Conservation (phyloP, 179 eudicot species). For the Silene vulgaris region DNA sequence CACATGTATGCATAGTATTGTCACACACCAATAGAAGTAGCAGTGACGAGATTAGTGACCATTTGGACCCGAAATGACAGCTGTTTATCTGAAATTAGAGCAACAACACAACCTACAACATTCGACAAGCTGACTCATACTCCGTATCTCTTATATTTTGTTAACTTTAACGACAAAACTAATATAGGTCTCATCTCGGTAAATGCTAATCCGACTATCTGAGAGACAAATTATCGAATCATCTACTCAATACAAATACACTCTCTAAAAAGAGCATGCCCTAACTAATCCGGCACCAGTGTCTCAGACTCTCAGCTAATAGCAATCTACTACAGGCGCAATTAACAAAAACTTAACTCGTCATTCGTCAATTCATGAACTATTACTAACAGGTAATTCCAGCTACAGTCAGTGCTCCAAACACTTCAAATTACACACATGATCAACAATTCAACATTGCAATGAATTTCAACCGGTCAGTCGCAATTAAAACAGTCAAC, state of each 20-base stretch:
- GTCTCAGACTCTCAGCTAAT: background rate
- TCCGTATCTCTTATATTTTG: background rate
- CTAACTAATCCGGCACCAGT: background rate
- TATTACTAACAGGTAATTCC: background rate
- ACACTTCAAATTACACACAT: background rate
- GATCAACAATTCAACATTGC: background rate
- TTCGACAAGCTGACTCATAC: background rate
- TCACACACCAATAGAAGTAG: background rate
- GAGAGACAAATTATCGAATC: background rate
- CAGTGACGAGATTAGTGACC: background rate
- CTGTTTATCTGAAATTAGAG: background rate
- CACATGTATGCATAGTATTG: background rate
- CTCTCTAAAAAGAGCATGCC: background rate
- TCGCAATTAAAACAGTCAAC: background rate
- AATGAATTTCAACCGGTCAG: background rate
- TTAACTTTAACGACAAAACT: background rate
- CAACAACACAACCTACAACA: slow-evolving; percentile 5
- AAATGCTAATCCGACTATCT: background rate
- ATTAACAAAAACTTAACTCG: background rate
- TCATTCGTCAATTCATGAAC: background rate
- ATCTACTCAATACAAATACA: background rate
- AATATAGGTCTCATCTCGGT: background rate
- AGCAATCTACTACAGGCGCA: background rate
- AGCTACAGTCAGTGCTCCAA: too few species aligned
- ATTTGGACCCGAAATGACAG: background rate